phyloP scores from a whole-genome alignment of 805 yeast genomes.

The Kregervanrija pseudodelftensis region DNA sequence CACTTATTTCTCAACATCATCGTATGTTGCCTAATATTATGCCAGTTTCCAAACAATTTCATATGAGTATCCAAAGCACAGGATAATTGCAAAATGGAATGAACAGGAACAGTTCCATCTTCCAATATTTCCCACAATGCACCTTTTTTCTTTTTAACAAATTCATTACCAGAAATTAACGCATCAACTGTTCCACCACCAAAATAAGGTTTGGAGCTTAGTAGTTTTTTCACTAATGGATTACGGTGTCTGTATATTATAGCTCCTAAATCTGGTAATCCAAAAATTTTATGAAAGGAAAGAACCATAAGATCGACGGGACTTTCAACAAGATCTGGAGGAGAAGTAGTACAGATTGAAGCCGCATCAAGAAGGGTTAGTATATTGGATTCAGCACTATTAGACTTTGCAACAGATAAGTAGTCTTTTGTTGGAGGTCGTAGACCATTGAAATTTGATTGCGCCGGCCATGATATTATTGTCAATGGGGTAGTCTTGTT shows the following conservation, averaged over 20 bases:
- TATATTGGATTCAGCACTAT: constrained; percentile 6
- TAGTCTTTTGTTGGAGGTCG: constrained; percentile 22
- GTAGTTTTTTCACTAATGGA: constrained; percentile 14
- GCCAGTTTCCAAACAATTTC: constrained; percentile 27
- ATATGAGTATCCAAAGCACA: constrained; percentile 28
- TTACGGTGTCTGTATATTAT: constrained; percentile 25
- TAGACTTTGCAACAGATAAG: no score
- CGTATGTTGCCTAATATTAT: constrained; percentile 24
- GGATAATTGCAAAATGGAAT: constrained; percentile 29
- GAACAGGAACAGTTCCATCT: constrained; percentile 40
- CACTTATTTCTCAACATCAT: constrained; percentile 21
- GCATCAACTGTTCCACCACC: constrained; percentile 43
- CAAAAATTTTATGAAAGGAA: constrained; percentile 41
- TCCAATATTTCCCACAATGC: constrained; percentile 23
- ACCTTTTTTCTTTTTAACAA: constrained; percentile 8
- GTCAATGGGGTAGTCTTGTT: constrained; percentile 4
- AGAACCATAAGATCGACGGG: constrained; percentile 33
- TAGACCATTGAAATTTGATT: constrained; percentile 37
- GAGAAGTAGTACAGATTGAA: constrained; percentile 28
- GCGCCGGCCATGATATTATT: constrained; percentile 35
- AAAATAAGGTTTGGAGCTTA: constrained; percentile 27
- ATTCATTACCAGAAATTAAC: constrained; percentile 20
- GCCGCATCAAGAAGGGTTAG: constrained; percentile 34
- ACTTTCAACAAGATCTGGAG: constrained; percentile 24
- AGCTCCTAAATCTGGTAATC: constrained; percentile 39